Conservation (phyloP, 2,329 filamentous ascomycete species). For the Alternaria ethzedia region DNA sequence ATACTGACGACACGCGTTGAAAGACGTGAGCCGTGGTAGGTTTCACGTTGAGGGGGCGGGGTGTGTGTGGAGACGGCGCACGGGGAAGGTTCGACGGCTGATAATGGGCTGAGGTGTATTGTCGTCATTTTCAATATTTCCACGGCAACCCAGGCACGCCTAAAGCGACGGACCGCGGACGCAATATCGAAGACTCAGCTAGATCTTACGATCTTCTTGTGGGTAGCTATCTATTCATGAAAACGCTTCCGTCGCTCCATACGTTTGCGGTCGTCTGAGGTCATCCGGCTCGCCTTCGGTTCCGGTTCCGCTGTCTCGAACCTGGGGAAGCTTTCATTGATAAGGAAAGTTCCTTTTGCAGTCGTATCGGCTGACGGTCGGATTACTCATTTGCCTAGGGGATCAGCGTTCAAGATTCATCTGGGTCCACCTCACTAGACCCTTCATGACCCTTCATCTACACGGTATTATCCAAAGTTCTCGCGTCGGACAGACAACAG, state of each 20-base stretch:
- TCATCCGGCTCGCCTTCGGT: neutral
- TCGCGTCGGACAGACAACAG: neutral
- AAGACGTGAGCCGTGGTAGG: slow-evolving; percentile 6
- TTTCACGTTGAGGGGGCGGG: slow-evolving; percentile 14
- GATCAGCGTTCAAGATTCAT: neutral
- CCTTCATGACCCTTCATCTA: neutral
- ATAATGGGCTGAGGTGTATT: neutral
- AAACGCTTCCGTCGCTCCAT: neutral
- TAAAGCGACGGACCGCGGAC: neutral
- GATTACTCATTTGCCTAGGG: neutral
- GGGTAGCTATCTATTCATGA: neutral
- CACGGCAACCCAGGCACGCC: neutral
- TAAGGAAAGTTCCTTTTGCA: neutral
- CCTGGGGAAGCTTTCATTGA: neutral
- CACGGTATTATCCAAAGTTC: neutral
- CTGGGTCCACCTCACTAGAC: neutral
- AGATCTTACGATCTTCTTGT: slow-evolving; percentile 1
- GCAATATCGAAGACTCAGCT: slow-evolving; percentile 7
- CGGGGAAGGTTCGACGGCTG: slow-evolving; percentile 7
- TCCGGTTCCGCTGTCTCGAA: neutral
- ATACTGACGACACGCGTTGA: slow-evolving; percentile 18
- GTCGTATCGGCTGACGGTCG: neutral
- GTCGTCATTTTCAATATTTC: neutral
- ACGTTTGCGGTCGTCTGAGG: neutral
- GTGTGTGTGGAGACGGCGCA: neutral